Evolutionary conservation across 805 yeast genomes (phyloP), one percentile per base, ranked within the genome.

Genomic region (Hemisphaericaspora nanyangensis): DNA sequence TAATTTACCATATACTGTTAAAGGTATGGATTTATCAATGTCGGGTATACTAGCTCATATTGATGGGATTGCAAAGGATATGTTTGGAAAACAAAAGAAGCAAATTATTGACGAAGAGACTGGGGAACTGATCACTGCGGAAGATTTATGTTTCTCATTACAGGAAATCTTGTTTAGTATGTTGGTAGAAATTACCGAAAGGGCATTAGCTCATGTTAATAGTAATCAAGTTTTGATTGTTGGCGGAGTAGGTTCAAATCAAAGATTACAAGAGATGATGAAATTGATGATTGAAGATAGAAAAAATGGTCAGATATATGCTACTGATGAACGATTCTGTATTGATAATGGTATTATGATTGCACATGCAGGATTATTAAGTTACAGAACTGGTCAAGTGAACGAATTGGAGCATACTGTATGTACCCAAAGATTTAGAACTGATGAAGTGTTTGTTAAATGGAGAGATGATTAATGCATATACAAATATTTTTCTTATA

Each of bases 341-440:
- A 93, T 93, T 31, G 99, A 93, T 58, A 93, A 93, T 55, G 99
- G 99, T 8, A 93, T 91, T 28, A 93, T 93, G 99, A 93, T 93
- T 52, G 99, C 99, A 0, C 99, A 93, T 54, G 98, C 99, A 0
- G 99, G 99, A 0, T 65, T 93, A 34, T 60, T 93, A 43, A 86
- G 85, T 37, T 89, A 79, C 55, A 71, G 98, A 50, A 84, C 82
- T 73, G 96, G 97, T 1, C 79, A 77, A 40, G 77, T 77, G 2
- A 73, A 65, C 18, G 72, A 68, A 6, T 51, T 91, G 35, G 57
- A 66, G 19, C 78, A 85, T 40, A 84, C 96, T 1, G 90, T 86
- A 2, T 93, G 96, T 50, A 85, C 96, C 0, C 99, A 93, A 60
- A 74, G 93, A 55, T 93, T 88, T 62, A 71, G 99, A 55, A 91